Evolutionary conservation across 1,139 yeast species (phyloP).

Genomic region (Debaryomyces subglobosus): DNA sequence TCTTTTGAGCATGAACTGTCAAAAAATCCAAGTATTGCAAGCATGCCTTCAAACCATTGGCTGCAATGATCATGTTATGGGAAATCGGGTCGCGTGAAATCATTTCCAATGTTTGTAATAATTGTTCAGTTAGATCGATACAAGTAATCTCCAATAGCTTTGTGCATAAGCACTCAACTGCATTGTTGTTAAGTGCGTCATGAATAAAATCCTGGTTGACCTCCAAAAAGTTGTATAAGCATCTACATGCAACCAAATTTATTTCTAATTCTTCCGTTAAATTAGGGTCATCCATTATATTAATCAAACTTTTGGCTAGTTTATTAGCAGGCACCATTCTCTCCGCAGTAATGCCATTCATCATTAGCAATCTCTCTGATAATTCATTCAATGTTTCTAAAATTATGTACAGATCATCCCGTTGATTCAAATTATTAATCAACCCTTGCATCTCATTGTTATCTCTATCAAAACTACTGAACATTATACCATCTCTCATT

Average conservation of each 20-base stretch:
- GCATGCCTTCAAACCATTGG: constrained; percentile 70
- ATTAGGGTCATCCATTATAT: constrained; percentile 59
- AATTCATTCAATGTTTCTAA: constrained; percentile 66
- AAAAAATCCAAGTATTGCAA: constrained; percentile 83
- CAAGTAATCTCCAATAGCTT: constrained; percentile 76
- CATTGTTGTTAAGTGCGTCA: constrained; percentile 66
- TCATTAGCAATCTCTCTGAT: constrained; percentile 66
- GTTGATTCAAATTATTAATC: constrained; percentile 43
- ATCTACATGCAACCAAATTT: constrained; percentile 82
- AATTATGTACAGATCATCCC: constrained; percentile 50
- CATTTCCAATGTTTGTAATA: constrained; percentile 73
- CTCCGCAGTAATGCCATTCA: constrained; percentile 66
- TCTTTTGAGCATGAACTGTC: constrained; percentile 86
- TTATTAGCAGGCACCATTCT: constrained; percentile 64
- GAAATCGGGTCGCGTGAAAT: constrained; percentile 60
- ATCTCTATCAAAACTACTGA: constrained; percentile 31
- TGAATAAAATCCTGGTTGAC: constrained; percentile 69
- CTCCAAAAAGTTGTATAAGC: constrained; percentile 80
- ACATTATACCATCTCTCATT: constrained; percentile 40
- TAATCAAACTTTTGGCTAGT: constrained; percentile 58
- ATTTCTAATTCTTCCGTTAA: constrained; percentile 73
- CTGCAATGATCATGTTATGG: constrained; percentile 50
- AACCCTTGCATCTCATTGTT: constrained; percentile 41
- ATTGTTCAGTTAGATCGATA: constrained; percentile 91
- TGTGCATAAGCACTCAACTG: constrained; percentile 65